Conservation (phyloP, 768 basidiomycete genomes). For the Russula emetica region DNA sequence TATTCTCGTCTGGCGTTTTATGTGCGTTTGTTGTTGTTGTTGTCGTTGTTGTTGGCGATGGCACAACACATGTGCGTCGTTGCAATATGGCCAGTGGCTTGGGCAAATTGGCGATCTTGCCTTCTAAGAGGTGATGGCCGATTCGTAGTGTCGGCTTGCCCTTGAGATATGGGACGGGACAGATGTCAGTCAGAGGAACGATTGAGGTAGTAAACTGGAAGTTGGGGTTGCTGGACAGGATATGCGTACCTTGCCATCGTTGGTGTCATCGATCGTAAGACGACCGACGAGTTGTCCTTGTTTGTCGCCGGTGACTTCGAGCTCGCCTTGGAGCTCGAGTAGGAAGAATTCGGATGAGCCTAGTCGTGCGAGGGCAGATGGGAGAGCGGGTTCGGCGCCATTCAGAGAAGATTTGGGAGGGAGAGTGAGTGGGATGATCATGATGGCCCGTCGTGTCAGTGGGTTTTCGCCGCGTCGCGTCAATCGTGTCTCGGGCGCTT, state of each 20-base stretch:
- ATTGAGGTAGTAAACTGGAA: too few relatives aligned
- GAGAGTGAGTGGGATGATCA: conserved; percentile 64
- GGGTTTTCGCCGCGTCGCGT: too few relatives aligned
- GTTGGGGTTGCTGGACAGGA: too few relatives aligned
- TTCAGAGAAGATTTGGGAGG: conserved; percentile 35
- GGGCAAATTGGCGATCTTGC: conserved; percentile 66
- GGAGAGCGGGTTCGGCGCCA: conserved; percentile 37
- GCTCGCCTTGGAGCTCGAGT: conserved; percentile 81
- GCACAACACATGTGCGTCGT: conserved; percentile 27
- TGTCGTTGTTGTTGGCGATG: too few relatives aligned
- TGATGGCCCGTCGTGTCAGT: conserved; percentile 31
- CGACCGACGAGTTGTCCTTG: conserved; percentile 76
- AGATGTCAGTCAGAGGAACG: too few relatives aligned
- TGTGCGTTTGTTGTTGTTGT: too few relatives aligned
- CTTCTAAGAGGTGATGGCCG: conserved; percentile 89
- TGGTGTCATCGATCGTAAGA: conserved; percentile 53
- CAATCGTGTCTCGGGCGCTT: too few relatives aligned
- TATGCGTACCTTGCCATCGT: conserved; percentile 39
- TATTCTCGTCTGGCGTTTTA: not conserved
- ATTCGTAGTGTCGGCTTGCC: conserved; percentile 75
- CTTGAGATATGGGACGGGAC: too few relatives aligned
- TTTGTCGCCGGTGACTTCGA: conserved; percentile 67
- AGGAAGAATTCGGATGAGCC: conserved; percentile 78
- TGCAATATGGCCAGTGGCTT: conserved; percentile 81
- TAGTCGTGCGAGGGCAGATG: conserved; percentile 61